phyloP scores from a whole-genome alignment of 75 land plant species.

The Picea glauca region DNA sequence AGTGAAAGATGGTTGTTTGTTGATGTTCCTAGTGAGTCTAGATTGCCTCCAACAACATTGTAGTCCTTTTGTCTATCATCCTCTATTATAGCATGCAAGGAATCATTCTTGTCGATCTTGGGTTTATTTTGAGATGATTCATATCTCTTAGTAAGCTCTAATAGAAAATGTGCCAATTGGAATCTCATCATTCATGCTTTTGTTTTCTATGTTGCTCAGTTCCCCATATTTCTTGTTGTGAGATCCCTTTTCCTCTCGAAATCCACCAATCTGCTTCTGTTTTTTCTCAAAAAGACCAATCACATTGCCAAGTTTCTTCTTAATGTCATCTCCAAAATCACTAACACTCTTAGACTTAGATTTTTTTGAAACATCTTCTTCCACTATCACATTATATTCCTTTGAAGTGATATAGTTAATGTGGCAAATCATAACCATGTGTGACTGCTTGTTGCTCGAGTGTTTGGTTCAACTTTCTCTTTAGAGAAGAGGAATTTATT shows the following conservation, averaged over 20 bases:
- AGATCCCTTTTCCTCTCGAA: conserved; percentile 30
- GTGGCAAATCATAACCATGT: conserved; percentile 73
- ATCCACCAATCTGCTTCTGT: conserved; percentile 24
- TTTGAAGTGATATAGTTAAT: conserved; percentile 79
- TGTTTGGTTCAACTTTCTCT: conserved; percentile 62
- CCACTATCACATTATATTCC: conserved; percentile 20
- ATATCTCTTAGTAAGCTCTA: not conserved
- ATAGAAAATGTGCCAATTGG: not conserved
- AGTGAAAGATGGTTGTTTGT: not conserved
- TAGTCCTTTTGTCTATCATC: not conserved
- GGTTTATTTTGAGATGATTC: not conserved
- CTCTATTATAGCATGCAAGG: not conserved
- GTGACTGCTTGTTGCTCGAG: conserved; percentile 53
- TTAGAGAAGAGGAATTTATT: conserved; percentile 26
- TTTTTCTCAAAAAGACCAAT: conserved; percentile 27
- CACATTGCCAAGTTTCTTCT: conserved; percentile 4
- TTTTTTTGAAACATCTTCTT: conserved; percentile 31
- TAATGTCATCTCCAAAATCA: conserved; percentile 27
- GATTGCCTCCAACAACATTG: not conserved
- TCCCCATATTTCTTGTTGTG: conserved; percentile 16
- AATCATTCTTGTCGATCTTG: not conserved
- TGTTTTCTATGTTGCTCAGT: conserved; percentile 24
- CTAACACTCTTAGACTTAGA: conserved; percentile 37
- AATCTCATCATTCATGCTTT: conserved; percentile 8
- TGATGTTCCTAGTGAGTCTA: too few species aligned